These are phyloP conservation scores for Chlorella sorokiniana DNA, from an alignment of 139 green algal genomes.

Conservation along the genomic window DNA sequence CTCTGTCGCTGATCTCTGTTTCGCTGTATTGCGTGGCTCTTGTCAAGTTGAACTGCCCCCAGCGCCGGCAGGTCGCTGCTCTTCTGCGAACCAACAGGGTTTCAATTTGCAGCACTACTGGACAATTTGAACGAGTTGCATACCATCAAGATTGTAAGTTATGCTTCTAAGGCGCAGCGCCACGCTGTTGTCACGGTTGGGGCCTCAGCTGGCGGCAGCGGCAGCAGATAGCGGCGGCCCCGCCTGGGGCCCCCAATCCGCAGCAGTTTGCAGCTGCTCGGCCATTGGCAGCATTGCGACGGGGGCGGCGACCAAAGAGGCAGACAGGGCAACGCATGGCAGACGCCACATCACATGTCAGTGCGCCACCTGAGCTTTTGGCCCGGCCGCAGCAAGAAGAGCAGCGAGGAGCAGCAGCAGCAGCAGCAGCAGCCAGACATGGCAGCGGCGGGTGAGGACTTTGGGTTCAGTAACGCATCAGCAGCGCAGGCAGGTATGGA, in stretches of 20 bases:
- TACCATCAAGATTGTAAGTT: neutral
- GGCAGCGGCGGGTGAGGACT: slow-evolving; percentile 5
- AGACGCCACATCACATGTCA: neutral
- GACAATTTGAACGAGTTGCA: neutral
- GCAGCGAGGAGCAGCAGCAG: neutral
- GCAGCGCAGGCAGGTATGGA: neutral
- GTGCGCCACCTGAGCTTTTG: slow-evolving; percentile 26
- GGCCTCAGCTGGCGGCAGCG: neutral
- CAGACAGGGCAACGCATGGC: too few relatives aligned
- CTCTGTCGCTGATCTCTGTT: too few relatives aligned
- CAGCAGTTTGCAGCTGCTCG: slow-evolving; percentile 25
- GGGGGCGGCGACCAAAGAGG: neutral
- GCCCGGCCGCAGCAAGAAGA: slow-evolving; percentile 12
- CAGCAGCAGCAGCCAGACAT: too few relatives aligned
- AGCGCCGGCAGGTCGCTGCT: too few relatives aligned
- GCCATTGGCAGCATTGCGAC: slow-evolving; percentile 23
- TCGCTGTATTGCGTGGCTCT: too few relatives aligned
- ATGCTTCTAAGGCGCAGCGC: neutral
- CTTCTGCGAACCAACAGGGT: too few relatives aligned
- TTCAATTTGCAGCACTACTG: neutral
- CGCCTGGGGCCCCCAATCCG: neutral
- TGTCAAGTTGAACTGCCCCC: too few relatives aligned
- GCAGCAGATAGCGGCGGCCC: neutral
- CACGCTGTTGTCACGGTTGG: neutral
- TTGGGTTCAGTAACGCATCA: neutral